Conservation (phyloP, 1,139 yeast species). For the Pichia sp. region DNA sequence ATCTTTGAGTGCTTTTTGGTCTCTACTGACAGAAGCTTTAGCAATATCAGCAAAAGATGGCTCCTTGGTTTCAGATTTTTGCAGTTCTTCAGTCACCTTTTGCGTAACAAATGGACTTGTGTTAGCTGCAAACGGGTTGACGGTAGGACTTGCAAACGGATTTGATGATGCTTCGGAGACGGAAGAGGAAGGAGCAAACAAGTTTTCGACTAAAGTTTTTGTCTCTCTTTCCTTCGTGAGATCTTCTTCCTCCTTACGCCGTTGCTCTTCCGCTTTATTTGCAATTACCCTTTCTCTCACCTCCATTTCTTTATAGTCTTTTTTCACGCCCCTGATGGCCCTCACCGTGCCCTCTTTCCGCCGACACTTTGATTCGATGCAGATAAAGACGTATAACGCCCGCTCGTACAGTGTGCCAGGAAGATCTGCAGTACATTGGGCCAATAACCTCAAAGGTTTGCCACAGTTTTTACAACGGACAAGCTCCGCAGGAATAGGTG, state of each 20-base stretch:
- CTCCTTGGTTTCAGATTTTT: slow-evolving; percentile 10
- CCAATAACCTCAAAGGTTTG: slow-evolving; percentile 56
- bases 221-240: slow-evolving; percentile 33
- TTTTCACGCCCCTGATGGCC: slow-evolving; percentile 69
- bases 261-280: slow-evolving; percentile 25
- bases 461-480: slow-evolving; percentile 65
- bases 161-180: slow-evolving; percentile 23
- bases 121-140: slow-evolving; percentile 15
- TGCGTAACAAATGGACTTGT: slow-evolving; percentile 32
- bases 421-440: slow-evolving; percentile 78
- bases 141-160: slow-evolving; percentile 35
- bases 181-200: slow-evolving; percentile 28
- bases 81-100: slow-evolving; percentile 9
- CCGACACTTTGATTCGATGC: slow-evolving; percentile 61
- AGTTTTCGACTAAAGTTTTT: slow-evolving; percentile 38
- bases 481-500: slow-evolving; percentile 51
- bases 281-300: slow-evolving; percentile 40
- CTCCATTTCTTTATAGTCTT: slow-evolving; percentile 50
- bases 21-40: slow-evolving; percentile 8
- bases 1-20: slow-evolving; percentile 3
- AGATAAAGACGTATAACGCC: slow-evolving; percentile 72
- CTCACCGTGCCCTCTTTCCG: slow-evolving; percentile 65
- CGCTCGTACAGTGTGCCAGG: slow-evolving; percentile 74
- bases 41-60: slow-evolving; percentile 24
- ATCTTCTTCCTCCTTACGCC: slow-evolving; percentile 40